Conservation (phyloP, 768 basidiomycete genomes). For the Glaciozyma antarctica region DNA sequence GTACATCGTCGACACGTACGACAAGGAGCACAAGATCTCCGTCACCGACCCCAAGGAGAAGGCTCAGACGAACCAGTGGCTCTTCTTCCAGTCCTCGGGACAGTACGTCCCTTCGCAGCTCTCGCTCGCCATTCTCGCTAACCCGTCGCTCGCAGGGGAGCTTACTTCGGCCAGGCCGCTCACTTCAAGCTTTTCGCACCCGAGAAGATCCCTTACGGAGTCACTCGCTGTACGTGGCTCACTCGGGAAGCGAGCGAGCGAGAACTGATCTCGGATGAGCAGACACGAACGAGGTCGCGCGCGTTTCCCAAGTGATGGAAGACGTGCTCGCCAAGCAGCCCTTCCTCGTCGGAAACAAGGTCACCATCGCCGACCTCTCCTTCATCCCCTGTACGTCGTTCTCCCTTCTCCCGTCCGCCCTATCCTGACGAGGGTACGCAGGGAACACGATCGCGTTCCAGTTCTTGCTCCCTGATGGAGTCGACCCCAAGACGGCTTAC, state of each 20-base stretch:
- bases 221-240: conserved; percentile 3
- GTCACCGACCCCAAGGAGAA: conserved; percentile 23
- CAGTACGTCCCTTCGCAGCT: not conserved
- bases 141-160: conserved; percentile 14
- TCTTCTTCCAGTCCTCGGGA: conserved; percentile 31
- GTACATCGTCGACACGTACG: conserved; percentile 31
- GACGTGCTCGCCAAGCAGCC: conserved; percentile 23
- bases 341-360: conserved; percentile 28
- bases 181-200: conserved; percentile 33
- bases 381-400: conserved; percentile 22
- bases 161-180: conserved; percentile 28
- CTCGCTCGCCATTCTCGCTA: not conserved
- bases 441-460: too few species aligned
- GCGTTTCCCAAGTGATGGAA: conserved; percentile 31
- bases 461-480: too few species aligned
- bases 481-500: too few species aligned
- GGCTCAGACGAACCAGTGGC: conserved; percentile 19
- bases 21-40: conserved; percentile 29
- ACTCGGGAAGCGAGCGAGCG: conserved; percentile 18
- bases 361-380: conserved; percentile 30
- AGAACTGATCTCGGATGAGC: too few species aligned
- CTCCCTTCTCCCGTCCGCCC: too few species aligned
- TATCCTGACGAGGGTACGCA: too few species aligned
- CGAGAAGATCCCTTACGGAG: conserved; percentile 16
- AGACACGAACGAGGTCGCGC: conserved; percentile 26